phyloP scores from a whole-genome alignment of 805 yeast genomes.

The Scheffersomyces lignosus region DNA sequence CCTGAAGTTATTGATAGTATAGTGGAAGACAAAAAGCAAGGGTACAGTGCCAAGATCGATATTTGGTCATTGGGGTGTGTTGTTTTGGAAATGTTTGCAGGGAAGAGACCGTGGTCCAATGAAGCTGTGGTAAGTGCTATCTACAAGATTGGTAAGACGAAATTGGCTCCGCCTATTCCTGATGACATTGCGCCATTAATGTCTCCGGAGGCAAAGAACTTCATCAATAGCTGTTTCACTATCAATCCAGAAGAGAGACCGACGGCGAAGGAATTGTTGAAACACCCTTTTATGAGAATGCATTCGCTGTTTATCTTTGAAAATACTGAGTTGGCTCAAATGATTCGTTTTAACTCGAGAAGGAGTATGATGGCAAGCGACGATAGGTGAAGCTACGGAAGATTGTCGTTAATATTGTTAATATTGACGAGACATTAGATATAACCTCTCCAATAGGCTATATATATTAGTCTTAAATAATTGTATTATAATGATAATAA shows the following conservation, averaged over 20 bases:
- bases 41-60: constrained; percentile 96
- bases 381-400: not conserved
- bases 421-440: too few species aligned
- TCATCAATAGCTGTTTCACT: constrained; percentile 72
- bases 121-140: constrained; percentile 94
- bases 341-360: constrained; percentile 42
- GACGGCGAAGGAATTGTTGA: constrained; percentile 67
- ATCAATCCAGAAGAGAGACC: constrained; percentile 83
- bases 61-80: constrained; percentile 99
- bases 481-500: too few species aligned
- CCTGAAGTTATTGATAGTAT: constrained; percentile 94
- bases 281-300: constrained; percentile 51
- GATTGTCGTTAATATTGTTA: too few species aligned
- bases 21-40: constrained; percentile 71
- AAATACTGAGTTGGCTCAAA: constrained; percentile 54
- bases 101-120: constrained; percentile 96
- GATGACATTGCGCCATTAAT: constrained; percentile 74
- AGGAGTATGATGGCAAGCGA: constrained; percentile 11
- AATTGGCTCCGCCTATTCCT: constrained; percentile 93
- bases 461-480: too few species aligned
- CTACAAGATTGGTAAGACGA: constrained; percentile 81
- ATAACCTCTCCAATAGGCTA: too few species aligned
- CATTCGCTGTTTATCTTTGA: constrained; percentile 48
- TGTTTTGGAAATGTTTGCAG: constrained; percentile 96
- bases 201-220: constrained; percentile 63